Percentiles rank a stretch among this genome's conserved stretches.
Evolutionary conservation across 2,329 filamentous ascomycete genomes (phyloP).

Genomic region (Paracoccidioides lutzii): DNA sequence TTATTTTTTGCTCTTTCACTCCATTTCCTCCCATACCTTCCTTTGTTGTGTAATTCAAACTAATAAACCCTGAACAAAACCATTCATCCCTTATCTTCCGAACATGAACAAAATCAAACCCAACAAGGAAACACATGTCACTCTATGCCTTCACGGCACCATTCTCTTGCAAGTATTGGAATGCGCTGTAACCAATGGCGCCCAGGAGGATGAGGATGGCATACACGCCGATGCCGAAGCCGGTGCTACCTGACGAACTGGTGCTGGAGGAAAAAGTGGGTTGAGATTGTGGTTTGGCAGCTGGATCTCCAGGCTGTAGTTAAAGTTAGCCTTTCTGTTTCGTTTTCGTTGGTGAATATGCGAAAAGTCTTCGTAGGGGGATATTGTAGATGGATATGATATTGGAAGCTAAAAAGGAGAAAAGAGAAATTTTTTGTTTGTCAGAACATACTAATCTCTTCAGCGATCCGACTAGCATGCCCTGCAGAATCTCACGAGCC

Average conservation of each 20-base stretch:
- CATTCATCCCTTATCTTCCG: too few species aligned
- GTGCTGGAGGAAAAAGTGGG: conserved; percentile 23
- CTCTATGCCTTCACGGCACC: background rate
- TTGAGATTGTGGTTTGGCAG: conserved; percentile 48
- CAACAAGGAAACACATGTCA: too few species aligned
- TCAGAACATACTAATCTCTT: conserved; percentile 59
- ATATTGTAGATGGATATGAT: background rate
- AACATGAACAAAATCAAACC: too few species aligned
- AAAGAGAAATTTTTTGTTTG: background rate
- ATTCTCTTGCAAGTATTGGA: conserved; percentile 61
- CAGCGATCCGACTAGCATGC: conserved; percentile 59
- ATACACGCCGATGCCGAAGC: conserved; percentile 67
- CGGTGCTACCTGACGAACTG: conserved; percentile 18
- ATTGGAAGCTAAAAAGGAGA: background rate
- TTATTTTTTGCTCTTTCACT: too few species aligned
- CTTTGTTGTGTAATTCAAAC: too few species aligned
- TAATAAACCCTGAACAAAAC: too few species aligned
- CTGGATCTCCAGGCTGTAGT: conserved; percentile 57
- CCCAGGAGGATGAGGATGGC: conserved; percentile 67
- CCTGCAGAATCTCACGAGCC: conserved; percentile 81
- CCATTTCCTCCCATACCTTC: too few species aligned
- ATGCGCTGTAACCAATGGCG: conserved; percentile 62
- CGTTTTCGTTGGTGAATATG: background rate
- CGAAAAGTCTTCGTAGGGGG: background rate
- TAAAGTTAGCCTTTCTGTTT: background rate